Conservation (phyloP, 2,329 filamentous ascomycete species). For the Chrysosporium keratinophilum region DNA sequence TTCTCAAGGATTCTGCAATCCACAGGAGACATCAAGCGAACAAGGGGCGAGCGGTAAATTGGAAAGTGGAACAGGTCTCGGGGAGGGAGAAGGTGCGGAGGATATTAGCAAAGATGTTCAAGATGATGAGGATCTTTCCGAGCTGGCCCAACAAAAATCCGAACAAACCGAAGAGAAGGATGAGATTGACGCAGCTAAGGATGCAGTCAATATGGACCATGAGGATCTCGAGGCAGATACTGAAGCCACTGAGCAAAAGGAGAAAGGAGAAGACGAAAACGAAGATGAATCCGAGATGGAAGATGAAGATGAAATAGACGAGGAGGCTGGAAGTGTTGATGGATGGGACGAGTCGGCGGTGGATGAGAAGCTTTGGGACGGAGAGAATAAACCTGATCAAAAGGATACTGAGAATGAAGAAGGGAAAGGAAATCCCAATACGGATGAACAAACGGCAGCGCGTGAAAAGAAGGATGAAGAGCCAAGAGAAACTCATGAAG, state of each 20-base stretch:
- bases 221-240: slow-evolving; percentile 84
- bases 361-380: slow-evolving; percentile 99
- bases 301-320: slow-evolving; percentile 62
- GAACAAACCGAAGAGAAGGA: slow-evolving; percentile 37
- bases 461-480: slow-evolving; percentile 46
- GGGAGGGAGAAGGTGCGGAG: slow-evolving; percentile 87
- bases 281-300: slow-evolving; percentile 49
- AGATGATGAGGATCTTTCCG: slow-evolving; percentile 83
- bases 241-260: slow-evolving; percentile 46
- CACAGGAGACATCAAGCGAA: slow-evolving; percentile 66
- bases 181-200: slow-evolving; percentile 37
- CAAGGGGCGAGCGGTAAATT: slow-evolving; percentile 64
- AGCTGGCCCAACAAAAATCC: slow-evolving; percentile 75
- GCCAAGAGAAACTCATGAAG: slow-evolving; percentile 45
- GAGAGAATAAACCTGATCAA: slow-evolving; percentile 54
- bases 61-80: slow-evolving; percentile 84
- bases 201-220: slow-evolving; percentile 53
- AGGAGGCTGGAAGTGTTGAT: slow-evolving; percentile 83
- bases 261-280: slow-evolving; percentile 46
- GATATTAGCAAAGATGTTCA: slow-evolving; percentile 97
- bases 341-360: slow-evolving; percentile 80
- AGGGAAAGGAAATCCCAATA: slow-evolving; percentile 41
- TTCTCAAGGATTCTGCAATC: slow-evolving; percentile 81
- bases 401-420: slow-evolving; percentile 67
- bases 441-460: slow-evolving; percentile 52